phyloP scores from a whole-genome alignment of 805 yeast genomes.

The Suhomyces kilbournensis region DNA sequence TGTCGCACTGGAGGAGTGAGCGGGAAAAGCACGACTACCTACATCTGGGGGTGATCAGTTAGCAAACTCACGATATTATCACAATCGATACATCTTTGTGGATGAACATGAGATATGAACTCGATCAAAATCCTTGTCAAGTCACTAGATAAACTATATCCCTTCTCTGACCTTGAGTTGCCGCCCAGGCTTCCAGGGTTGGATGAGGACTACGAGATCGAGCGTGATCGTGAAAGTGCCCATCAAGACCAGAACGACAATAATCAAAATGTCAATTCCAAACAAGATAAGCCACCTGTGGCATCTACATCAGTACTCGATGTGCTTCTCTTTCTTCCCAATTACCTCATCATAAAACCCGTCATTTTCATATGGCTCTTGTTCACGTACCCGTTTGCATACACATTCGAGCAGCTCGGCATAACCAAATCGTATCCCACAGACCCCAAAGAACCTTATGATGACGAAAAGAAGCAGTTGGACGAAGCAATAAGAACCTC shows the following conservation, averaged over 20 bases:
- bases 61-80: neutral
- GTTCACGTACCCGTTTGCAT: slow-evolving; percentile 54
- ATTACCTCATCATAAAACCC: slow-evolving; percentile 52
- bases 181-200: slow-evolving; percentile 7
- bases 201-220: slow-evolving; percentile 6
- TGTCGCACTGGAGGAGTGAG: neutral
- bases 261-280: neutral
- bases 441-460: neutral
- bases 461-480: neutral
- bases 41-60: neutral
- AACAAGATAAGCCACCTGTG: neutral
- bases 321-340: slow-evolving; percentile 46
- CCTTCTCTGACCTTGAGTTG: slow-evolving; percentile 10
- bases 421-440: slow-evolving; percentile 2
- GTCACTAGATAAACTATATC: slow-evolving; percentile 29
- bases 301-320: slow-evolving; percentile 6
- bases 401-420: slow-evolving; percentile 29
- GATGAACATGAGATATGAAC: slow-evolving; percentile 23
- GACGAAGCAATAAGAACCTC: neutral
- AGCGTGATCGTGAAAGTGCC: neutral
- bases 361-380: slow-evolving; percentile 46
- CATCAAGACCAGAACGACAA: neutral
- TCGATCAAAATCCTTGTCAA: slow-evolving; percentile 32
- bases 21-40: neutral
- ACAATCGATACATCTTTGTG: neutral